phyloP scores from a whole-genome alignment of 305 asterid species.

The Galium porrigens region DNA sequence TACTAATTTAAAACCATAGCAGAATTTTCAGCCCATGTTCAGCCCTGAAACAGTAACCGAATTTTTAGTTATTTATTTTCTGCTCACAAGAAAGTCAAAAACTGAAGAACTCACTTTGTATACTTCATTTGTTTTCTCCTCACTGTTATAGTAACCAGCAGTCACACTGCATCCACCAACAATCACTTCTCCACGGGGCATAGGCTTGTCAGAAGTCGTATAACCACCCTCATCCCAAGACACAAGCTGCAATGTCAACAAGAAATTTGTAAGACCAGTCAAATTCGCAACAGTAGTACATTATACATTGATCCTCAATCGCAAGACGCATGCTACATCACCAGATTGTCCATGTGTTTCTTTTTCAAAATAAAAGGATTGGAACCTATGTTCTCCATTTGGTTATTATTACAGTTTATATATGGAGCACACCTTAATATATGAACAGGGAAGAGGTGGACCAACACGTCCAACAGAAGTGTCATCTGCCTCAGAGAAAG shows the following conservation, averaged over 20 bases:
- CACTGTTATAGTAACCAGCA: conserved; percentile 73
- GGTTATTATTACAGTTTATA: not conserved
- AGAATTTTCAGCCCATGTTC: too few species aligned
- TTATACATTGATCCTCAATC: not conserved
- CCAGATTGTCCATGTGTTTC: too few species aligned
- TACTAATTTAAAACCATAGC: too few species aligned
- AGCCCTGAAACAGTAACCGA: not conserved
- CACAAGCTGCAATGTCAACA: conserved; percentile 44
- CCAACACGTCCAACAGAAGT: conserved; percentile 80
- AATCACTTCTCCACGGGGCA: conserved; percentile 92
- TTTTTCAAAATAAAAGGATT: not conserved
- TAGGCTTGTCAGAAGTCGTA: conserved; percentile 54
- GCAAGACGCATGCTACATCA: not conserved
- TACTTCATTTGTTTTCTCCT: conserved; percentile 61
- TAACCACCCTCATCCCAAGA: conserved; percentile 93
- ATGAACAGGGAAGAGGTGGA: conserved; percentile 84
- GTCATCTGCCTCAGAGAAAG: conserved; percentile 76
- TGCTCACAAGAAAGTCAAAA: not conserved
- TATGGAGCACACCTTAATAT: conserved; percentile 49
- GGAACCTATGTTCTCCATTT: not conserved
- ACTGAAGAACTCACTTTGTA: conserved; percentile 33
- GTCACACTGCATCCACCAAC: conserved; percentile 76
- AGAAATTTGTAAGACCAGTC: not conserved
- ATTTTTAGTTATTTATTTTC: not conserved
- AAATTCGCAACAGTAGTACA: not conserved